A percentile compares a stretch with the other conserved stretches of the same genome.
These are phyloP conservation scores for Stemphylium lycopersici DNA, from an alignment of 2,329 filamentous ascomycete species.

Conservation along the genomic window DNA sequence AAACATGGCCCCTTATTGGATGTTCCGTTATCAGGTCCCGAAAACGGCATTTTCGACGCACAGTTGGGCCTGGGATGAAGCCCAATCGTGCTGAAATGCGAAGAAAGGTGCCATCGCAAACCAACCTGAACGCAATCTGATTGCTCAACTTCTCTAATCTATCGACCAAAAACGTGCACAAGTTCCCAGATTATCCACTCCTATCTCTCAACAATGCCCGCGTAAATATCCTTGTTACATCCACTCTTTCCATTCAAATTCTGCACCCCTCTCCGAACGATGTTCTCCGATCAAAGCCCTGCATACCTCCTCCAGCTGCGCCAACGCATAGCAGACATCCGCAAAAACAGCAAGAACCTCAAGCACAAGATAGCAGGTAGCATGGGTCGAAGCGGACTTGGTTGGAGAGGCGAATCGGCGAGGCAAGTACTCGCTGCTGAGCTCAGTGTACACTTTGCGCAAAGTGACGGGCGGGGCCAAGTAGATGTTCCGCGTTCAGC, in stretches of 20 bases:
- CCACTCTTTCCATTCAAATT: neutral
- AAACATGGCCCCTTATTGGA: neutral
- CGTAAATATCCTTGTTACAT: neutral
- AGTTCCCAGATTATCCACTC: neutral
- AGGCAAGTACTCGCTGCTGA: neutral
- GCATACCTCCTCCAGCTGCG: neutral
- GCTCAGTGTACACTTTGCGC: neutral
- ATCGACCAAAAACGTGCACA: neutral
- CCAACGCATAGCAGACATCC: constrained; percentile 5
- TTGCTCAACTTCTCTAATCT: neutral
- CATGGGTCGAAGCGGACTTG: neutral
- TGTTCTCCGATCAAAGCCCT: neutral
- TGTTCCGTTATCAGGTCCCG: neutral
- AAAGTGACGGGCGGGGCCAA: neutral
- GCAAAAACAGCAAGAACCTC: neutral
- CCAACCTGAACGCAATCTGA: neutral
- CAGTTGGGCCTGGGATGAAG: neutral
- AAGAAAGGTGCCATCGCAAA: neutral
- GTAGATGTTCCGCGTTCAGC: neutral
- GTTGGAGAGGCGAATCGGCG: neutral
- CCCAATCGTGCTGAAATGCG: neutral
- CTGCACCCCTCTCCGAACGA: neutral
- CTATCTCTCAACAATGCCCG: neutral
- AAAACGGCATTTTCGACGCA: neutral
- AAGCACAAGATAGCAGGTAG: neutral